Percentiles rank a stretch among this genome's conserved stretches.
These are phyloP conservation scores for Austroboletus niveus DNA, from an alignment of 1,284 basidiomycete species.

Conservation along the genomic window DNA sequence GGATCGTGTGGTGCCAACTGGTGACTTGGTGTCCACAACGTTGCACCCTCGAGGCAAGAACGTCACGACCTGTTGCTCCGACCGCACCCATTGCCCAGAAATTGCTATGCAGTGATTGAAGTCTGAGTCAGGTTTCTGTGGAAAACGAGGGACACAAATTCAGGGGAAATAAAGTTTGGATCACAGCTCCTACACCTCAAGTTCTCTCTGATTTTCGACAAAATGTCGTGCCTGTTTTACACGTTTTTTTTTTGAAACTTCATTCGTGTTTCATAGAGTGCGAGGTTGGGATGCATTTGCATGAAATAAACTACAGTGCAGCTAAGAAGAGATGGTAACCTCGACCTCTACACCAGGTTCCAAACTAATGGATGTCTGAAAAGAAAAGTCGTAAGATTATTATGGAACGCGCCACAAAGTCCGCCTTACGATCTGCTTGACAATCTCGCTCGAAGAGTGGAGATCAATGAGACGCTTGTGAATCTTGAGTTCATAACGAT, in stretches of 20 bases:
- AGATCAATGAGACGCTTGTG: constrained; percentile 99
- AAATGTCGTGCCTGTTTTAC: background rate
- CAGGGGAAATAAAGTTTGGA: too few species aligned
- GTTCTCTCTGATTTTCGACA: background rate
- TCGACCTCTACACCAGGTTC: constrained; percentile 99
- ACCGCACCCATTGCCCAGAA: too few species aligned
- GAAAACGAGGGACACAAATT: too few species aligned
- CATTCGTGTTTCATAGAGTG: background rate
- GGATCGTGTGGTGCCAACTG: too few species aligned
- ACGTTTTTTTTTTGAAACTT: too few species aligned
- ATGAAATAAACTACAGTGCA: constrained; percentile 1
- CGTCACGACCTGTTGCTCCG: too few species aligned
- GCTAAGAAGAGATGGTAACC: constrained; percentile 86
- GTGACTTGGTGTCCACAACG: too few species aligned
- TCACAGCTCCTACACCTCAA: too few species aligned
- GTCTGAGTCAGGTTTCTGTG: too few species aligned
- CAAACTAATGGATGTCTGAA: constrained; percentile 94
- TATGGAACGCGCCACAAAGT: background rate
- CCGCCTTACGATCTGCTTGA: constrained; percentile 95
- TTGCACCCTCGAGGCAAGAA: too few species aligned
- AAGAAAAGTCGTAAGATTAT: constrained; percentile 7
- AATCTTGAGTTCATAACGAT: constrained; percentile 98
- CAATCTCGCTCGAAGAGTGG: constrained; percentile 97
- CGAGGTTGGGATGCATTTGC: background rate
- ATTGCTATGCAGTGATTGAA: too few species aligned